Evolutionary conservation across 2,329 filamentous ascomycete species (phyloP), one percentile per base, ranked within the genome.

Genomic region (Dryadomyces quercus-mongolicae): DNA sequence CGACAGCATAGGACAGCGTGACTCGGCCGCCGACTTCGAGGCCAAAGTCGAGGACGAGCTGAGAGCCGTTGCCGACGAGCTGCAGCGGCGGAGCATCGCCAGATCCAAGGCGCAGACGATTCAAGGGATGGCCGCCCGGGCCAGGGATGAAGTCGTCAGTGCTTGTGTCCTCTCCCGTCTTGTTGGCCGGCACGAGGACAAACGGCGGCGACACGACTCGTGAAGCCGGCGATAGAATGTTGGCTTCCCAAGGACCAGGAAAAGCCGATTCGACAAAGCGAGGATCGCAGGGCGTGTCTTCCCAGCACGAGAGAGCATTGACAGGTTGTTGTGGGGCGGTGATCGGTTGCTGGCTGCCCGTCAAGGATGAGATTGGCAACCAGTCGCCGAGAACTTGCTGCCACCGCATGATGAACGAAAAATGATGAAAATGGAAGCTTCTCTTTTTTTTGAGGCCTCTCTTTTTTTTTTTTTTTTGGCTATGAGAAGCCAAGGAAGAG

Each of bases 11-110:
- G 10, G 70, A 64, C n/a, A 82, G 59, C 3, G 71, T 73, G 5
- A 76, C 65, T 54, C 81, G 73, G 5, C 79, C 79, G 42, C 78
- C 78, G 5, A 82, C 76, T 61, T 81, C 76, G 22, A 72, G 67
- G 4, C 77, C 78, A 61, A 82, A 82, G 62, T 82, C 79, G 55
- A 80, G 78, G 1, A 81, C 73, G 2, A 78, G 62, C n/a, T 70
- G 68, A 3, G 74, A 77, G 12, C 73, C 75, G 60, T 80, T 78
- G 12, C 70, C 68, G 10, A 21, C 50, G 2, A 67, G 58, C 2
- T 51, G 45, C 3, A 58, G 54, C 6, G 57, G 38, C 21, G 20
- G 25, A 31, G 25, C 25, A 31, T 8, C 13, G 45, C 21, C 21
- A 21, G 2, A 12, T 31, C 20, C 22, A n/a, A 18, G n/a, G 18